phyloP scores from a whole-genome alignment of 1,284 basidiomycete species.

The Microstroma glucosiphilum region DNA sequence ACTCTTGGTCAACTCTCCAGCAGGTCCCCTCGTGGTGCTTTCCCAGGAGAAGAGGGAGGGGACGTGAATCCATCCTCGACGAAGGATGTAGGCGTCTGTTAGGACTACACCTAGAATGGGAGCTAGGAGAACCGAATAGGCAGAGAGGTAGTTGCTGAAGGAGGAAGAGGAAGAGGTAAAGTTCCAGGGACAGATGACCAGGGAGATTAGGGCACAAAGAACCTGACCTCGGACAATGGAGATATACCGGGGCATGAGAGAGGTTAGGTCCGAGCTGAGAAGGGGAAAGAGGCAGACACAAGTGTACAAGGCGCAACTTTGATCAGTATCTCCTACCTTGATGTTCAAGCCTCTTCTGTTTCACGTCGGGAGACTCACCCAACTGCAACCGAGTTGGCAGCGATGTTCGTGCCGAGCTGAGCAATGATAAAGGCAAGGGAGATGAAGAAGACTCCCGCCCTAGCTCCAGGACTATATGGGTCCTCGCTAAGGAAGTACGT shows the following conservation, averaged over 20 bases:
- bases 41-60: conserved; percentile 59
- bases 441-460: conserved; percentile 57
- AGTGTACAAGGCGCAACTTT: too few species aligned
- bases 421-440: conserved; percentile 67
- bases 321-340: too few species aligned
- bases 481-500: conserved; percentile 63
- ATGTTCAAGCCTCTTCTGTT: too few species aligned
- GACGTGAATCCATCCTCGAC: conserved; percentile 66
- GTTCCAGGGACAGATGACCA: conserved; percentile 72
- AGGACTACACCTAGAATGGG: conserved; percentile 52
- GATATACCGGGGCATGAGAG: conserved; percentile 67
- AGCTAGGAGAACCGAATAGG: conserved; percentile 56
- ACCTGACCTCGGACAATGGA: conserved; percentile 79
- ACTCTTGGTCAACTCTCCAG: conserved; percentile 63
- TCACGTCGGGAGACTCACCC: too few species aligned
- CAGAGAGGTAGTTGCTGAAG: conserved; percentile 76
- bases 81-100: conserved; percentile 68
- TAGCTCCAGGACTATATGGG: conserved; percentile 57
- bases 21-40: conserved; percentile 56
- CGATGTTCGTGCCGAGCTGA: conserved; percentile 60
- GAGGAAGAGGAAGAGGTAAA: conserved; percentile 67
- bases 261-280: conserved; percentile 77
- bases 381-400: conserved; percentile 66
- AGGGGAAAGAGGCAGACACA: conserved; percentile 52
- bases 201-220: conserved; percentile 67